These are phyloP conservation scores for Podaxis rugospora DNA, from an alignment of 768 basidiomycete species.

Conservation along the genomic window DNA sequence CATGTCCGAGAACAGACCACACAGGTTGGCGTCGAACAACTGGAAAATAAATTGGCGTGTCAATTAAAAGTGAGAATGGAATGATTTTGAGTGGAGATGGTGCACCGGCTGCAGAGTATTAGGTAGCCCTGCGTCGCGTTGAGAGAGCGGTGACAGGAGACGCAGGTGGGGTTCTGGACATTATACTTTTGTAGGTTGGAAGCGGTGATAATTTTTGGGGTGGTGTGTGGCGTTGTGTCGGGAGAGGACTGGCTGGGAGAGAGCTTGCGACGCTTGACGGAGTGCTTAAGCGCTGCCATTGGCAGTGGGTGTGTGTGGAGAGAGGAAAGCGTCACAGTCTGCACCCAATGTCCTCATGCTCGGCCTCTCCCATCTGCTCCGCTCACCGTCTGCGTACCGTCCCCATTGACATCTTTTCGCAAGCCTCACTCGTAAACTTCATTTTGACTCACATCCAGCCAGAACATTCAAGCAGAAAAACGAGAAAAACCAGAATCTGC, in stretches of 20 bases:
- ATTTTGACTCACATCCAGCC: too few species aligned
- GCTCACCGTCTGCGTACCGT: too few species aligned
- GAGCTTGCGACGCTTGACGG: neutral
- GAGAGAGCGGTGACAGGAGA: slow-evolving; percentile 9
- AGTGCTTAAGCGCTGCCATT: neutral
- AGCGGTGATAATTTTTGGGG: neutral
- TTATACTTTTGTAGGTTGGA: neutral
- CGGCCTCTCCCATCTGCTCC: too few species aligned
- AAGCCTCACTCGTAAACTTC: too few species aligned
- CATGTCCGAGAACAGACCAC: slow-evolving; percentile 43
- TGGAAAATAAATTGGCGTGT: slow-evolving; percentile 12
- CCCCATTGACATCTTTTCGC: too few species aligned
- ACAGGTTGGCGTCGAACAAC: slow-evolving; percentile 37
- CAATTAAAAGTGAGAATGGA: neutral
- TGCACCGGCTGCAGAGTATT: slow-evolving; percentile 5
- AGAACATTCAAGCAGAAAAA: too few species aligned
- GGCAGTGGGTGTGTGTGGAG: neutral
- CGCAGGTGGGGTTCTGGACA: neutral
- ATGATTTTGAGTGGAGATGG: neutral
- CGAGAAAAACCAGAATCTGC: too few species aligned
- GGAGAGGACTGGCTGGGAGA: neutral
- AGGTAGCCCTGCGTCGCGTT: neutral
- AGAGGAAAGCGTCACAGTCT: neutral
- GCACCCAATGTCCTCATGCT: too few species aligned
- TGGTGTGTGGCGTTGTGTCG: neutral